Conservation (phyloP, 108 stramenopile species). For the Nannochloropsis salina region DNA sequence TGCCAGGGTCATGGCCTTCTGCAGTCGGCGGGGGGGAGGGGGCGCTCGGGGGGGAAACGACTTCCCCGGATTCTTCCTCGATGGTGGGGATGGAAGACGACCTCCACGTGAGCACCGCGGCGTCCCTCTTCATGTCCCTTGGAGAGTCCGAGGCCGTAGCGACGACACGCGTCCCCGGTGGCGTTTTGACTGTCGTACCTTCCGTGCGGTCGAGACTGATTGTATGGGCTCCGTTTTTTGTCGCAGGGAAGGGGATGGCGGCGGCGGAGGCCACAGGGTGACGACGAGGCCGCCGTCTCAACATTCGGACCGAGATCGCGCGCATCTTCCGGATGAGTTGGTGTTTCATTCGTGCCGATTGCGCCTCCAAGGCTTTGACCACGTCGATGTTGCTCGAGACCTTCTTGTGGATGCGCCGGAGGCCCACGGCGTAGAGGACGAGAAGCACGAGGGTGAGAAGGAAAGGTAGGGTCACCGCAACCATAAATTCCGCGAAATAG, state of each 20-base stretch:
- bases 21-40: no score
- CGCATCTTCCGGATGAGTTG: slow-evolving; percentile 5
- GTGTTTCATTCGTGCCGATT: slow-evolving; percentile 5
- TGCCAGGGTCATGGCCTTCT: no score
- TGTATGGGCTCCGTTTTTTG: no score
- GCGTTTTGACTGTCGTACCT: no score
- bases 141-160: no score
- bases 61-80: not conserved
- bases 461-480: not conserved
- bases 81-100: not conserved
- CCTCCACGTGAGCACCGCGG: no score
- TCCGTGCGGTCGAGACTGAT: no score
- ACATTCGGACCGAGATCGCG: not conserved
- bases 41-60: no score
- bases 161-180: no score
- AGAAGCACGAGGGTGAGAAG: not conserved
- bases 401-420: not conserved
- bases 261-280: not conserved
- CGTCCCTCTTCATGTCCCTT: no score
- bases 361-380: not conserved
- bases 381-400: not conserved
- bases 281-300: not conserved
- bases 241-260: not conserved
- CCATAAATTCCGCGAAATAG: not conserved
- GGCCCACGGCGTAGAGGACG: slow-evolving; percentile 10